Conservation (phyloP, 805 yeast genomes). For the Wickerhamiella azymoides region DNA sequence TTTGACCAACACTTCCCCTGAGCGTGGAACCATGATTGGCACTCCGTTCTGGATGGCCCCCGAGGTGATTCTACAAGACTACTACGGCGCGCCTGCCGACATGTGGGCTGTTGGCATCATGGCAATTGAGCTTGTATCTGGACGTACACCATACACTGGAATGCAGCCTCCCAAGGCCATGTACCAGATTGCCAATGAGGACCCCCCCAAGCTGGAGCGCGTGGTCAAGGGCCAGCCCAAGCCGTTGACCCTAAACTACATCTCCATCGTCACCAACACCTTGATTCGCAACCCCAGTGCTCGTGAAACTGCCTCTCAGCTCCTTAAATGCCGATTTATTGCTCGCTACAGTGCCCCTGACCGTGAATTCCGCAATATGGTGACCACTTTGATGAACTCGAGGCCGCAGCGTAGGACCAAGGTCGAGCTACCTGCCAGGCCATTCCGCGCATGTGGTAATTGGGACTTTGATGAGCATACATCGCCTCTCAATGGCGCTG, state of each 20-base stretch:
- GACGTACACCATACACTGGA: constrained; percentile 65
- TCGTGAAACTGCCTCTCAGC: constrained; percentile 48
- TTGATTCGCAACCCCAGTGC: constrained; percentile 48
- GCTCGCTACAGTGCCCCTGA: constrained; percentile 15
- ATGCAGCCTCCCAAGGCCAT: constrained; percentile 66
- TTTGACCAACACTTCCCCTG: constrained; percentile 37
- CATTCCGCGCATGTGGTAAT: not conserved
- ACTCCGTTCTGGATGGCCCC: constrained; percentile 99
- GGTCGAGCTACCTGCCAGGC: not conserved
- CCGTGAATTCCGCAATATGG: not conserved
- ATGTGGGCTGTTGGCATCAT: constrained; percentile 96
- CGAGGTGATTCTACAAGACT: constrained; percentile 60
- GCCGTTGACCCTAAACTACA: constrained; percentile 24
- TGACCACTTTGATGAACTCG: not conserved
- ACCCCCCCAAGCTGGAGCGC: constrained; percentile 36
- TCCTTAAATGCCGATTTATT: constrained; percentile 44
- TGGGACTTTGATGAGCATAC: constrained; percentile 3
- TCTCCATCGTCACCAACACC: constrained; percentile 49
- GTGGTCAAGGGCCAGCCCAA: not conserved
- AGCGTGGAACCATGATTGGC: constrained; percentile 73
- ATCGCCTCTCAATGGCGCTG: not conserved
- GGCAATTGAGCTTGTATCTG: constrained; percentile 68
- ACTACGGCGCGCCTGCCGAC: constrained; percentile 78
- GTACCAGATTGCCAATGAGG: constrained; percentile 48
- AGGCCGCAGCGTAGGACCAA: not conserved